phyloP scores from a whole-genome alignment of 768 basidiomycete species.

The Mycena vulgaris region DNA sequence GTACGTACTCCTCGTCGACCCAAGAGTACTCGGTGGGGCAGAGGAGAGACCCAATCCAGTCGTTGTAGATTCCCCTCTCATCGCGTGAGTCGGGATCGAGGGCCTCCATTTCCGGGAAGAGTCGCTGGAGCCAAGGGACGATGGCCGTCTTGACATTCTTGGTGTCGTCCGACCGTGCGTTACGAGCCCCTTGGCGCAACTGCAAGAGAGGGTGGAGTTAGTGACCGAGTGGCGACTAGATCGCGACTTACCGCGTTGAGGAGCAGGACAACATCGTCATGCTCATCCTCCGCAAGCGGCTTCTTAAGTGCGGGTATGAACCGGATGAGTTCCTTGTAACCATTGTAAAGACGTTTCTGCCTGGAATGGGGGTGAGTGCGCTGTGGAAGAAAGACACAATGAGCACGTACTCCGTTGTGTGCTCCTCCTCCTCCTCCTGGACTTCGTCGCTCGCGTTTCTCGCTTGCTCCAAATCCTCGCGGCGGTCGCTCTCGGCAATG shows the following conservation, averaged over 20 bases:
- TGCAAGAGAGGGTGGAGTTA: background rate
- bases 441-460: background rate
- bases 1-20: background rate
- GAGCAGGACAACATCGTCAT: background rate
- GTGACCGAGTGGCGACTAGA: background rate
- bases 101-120: conserved; percentile 1
- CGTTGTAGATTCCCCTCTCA: background rate
- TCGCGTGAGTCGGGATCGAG: conserved; percentile 11
- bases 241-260: background rate
- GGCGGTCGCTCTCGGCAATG: conserved; percentile 13
- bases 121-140: conserved; percentile 5
- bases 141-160: conserved; percentile 15
- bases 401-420: background rate
- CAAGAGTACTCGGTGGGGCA: background rate
- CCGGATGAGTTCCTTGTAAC: background rate
- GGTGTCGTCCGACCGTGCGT: conserved; percentile 16
- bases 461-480: background rate
- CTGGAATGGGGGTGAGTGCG: background rate
- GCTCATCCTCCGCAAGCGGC: background rate
- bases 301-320: background rate
- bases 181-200: background rate
- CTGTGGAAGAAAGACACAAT: background rate
- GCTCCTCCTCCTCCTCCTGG: background rate
- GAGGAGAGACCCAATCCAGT: background rate
- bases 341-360: background rate